Base-by-base conservation (phyloP, 371 early-diverging fungal genomes). In the Lichtheimia ramosa region DNA sequence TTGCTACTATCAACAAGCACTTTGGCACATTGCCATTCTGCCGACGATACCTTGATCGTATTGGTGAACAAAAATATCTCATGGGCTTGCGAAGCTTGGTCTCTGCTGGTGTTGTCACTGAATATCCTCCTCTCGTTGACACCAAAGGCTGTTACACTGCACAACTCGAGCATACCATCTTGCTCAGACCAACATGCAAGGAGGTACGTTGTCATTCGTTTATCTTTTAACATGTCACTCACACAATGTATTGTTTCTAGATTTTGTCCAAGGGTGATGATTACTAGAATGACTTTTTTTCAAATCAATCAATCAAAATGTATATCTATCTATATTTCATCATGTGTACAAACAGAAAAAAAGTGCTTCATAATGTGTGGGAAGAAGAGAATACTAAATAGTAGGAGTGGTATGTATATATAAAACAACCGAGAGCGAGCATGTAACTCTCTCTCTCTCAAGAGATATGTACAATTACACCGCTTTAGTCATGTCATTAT, bases 21-120 rank as follows among this genome's bases (percentile, higher is more conserved):
- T 97, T 99, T 77, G 96, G 95, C 43, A 98, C 99, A 5, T 81
- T 99, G 42, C 95, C 99, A 8, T 99, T 98, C 88, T 99, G 99
- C 74, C 91, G 97, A 60, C 84, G 99, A 61, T 99, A 98, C 75
- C 72, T 99, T 46, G 99, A 99, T 76, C 89, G 95, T 41, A 59
- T 92, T 56, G 96, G 96, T n/a, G 94, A 95, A 66, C 82, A 84
- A 14, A 91, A 92, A 62, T 95, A 95, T 67, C 65, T 90, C 15
- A 72, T 94, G 73, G 94, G 91, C 3, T 79, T 99, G 27, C 91
- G 92, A 65, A 85, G 89, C 65, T 75, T 99, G 56, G 92, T 95
- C 3, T 51, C 51, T 12, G 20, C 51, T 15, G 51, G 94, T 20
- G 83, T 93, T 46, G 90, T 99, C 15, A 87, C 80, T 27, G 87